Percentiles rank a stretch among this genome's conserved stretches.
These are phyloP conservation scores for Alternaria longipes DNA, from an alignment of 2,329 filamentous ascomycete species.

Conservation along the genomic window DNA sequence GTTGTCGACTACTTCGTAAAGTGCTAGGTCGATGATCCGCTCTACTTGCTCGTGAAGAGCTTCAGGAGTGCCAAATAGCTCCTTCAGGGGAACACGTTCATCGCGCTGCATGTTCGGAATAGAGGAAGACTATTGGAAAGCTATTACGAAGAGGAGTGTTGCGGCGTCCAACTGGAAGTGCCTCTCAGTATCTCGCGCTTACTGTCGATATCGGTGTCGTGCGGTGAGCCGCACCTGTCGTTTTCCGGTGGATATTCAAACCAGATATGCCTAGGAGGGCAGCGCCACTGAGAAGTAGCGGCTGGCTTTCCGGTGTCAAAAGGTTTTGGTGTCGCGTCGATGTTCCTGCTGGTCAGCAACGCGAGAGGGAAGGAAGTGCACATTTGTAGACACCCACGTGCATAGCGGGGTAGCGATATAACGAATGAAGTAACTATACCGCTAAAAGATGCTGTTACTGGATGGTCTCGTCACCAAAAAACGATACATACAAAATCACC, in stretches of 20 bases:
- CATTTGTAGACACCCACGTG: neutral
- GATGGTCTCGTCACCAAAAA: neutral
- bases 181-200: too few species aligned
- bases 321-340: too few species aligned
- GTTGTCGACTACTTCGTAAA: neutral
- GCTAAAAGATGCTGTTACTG: too few species aligned
- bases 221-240: too few species aligned
- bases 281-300: neutral
- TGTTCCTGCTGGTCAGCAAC: too few species aligned
- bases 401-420: neutral
- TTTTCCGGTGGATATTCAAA: too few species aligned
- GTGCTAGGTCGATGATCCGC: neutral
- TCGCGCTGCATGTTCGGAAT: neutral
- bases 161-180: too few species aligned
- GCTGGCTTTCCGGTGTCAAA: neutral
- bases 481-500: neutral
- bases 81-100: neutral
- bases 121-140: neutral
- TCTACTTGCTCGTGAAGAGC: neutral
- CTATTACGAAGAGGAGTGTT: neutral
- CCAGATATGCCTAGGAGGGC: fast-evolving
- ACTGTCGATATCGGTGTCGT: too few species aligned
- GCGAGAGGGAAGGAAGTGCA: too few species aligned
- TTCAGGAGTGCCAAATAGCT: neutral
- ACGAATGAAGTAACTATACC: fast-evolving